A percentile compares a stretch with the other conserved stretches of the same genome.
phyloP scores from a whole-genome alignment of 2,329 filamentous ascomycete species.

The Basipetospora chlamydospora region DNA sequence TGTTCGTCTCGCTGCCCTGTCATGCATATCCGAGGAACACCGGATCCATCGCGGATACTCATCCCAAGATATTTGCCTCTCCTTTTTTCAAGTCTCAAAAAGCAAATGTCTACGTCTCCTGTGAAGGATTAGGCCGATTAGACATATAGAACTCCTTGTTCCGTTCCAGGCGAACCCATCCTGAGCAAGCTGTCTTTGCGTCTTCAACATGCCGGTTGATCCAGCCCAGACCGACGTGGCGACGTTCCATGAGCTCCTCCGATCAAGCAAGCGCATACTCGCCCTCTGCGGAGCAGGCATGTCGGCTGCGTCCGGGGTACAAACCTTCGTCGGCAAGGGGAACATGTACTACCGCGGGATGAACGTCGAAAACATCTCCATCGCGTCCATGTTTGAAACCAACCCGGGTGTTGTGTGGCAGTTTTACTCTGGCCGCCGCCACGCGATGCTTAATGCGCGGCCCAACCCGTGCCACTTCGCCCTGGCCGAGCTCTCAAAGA shows the following conservation, averaged over 20 bases:
- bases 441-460: neutral
- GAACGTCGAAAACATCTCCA: neutral
- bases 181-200: too few relatives aligned
- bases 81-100: too few relatives aligned
- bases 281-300: neutral
- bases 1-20: too few relatives aligned
- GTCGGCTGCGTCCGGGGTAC: neutral
- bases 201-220: neutral
- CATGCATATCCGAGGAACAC: too few relatives aligned
- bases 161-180: too few relatives aligned
- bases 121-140: too few relatives aligned
- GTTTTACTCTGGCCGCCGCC: neutral
- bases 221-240: neutral
- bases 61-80: too few relatives aligned
- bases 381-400: neutral
- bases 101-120: too few relatives aligned
- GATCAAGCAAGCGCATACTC: neutral
- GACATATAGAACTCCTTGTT: too few relatives aligned
- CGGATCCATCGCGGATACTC: too few relatives aligned
- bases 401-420: neutral
- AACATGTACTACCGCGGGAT: neutral
- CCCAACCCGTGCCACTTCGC: neutral
- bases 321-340: neutral
- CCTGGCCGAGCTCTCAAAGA: neutral
- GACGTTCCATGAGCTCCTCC: neutral